Evolutionary conservation across 169 alveolate genomes (phyloP).

Genomic region (Ichthyophthirius multifiliis): DNA sequence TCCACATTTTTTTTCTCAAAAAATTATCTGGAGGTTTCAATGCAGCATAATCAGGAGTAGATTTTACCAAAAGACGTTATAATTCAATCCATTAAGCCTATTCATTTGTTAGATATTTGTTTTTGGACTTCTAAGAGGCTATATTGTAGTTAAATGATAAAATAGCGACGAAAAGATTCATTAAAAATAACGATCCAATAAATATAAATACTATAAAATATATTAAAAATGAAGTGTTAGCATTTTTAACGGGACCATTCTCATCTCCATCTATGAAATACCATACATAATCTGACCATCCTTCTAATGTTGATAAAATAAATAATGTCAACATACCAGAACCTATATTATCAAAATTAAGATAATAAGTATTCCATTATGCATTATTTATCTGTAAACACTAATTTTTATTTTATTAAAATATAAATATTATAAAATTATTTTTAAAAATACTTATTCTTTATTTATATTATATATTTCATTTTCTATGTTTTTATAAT

Average conservation of each 20-base stretch:
- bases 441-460: too few relatives aligned
- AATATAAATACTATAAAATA: conserved; percentile 72
- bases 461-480: too few relatives aligned
- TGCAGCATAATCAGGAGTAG: conserved; percentile 45
- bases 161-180: conserved; percentile 82
- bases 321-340: conserved; percentile 75
- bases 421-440: too few relatives aligned
- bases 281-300: conserved; percentile 76
- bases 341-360: conserved; percentile 74
- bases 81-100: conserved; percentile 73
- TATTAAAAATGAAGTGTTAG: conserved; percentile 53
- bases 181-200: conserved; percentile 73
- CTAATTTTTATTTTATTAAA: conserved; percentile 3
- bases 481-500: background rate
- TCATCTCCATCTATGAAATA: conserved; percentile 59
- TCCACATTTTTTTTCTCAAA: conserved; percentile 15
- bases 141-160: conserved; percentile 72
- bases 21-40: conserved; percentile 10
- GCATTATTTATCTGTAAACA: background rate
- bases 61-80: conserved; percentile 58
- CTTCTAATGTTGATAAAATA: conserved; percentile 79
- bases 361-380: conserved; percentile 48
- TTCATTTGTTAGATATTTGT: conserved; percentile 62
- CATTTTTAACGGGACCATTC: conserved; percentile 43
- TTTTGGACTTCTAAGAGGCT: conserved; percentile 60